Evolutionary conservation across 2,329 filamentous ascomycete species (phyloP), one percentile per base, ranked within the genome.

Genomic region (Alternaria ventricosa): DNA sequence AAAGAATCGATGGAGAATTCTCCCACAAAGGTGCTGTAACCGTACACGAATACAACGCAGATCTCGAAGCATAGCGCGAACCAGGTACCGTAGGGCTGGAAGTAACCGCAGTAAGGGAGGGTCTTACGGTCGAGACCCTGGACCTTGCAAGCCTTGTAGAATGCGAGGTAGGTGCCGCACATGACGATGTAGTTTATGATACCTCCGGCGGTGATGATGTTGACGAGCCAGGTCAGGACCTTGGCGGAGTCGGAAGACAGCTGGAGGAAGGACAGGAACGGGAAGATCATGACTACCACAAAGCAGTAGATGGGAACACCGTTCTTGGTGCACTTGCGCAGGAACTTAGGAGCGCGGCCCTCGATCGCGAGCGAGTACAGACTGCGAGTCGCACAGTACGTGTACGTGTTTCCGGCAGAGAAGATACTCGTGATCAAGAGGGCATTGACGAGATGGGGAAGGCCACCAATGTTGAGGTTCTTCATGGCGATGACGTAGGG

Each of bases 241-340:
- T 89, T 87, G 5, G 90, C 86, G 0, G 89, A 85, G 61, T 84
- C 84, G 65, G 87, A 85, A 8, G 87, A 90, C 18, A 95, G 85
- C 77, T 94, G 90, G 51, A 94, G 81, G 79, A 94, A 96, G 3
- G 89, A 87, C 11, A 96, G 82, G 7, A 93, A 83, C 1, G 90
- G 87, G 70, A 96, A 88, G 4, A 87, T 76, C 50, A 93, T 84
- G 0, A 92, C 90, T 27, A 89, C 78, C 2, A 78, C 67, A 43
- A 95, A 91, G 73, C 89, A 92, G 79, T 91, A 93, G 65, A 93
- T 85, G 0, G 93, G 93, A 0, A 96, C 87, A 72, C 89, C 89
- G 11, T 85, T 84, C 67, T 82, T 84, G 10, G 86, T 91, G 73
- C 85, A 88, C 75, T 87, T 85, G 65, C 84, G 83, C 22, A 91